A percentile compares a stretch with the other conserved stretches of the same genome.
phyloP scores from a whole-genome alignment of 2,329 filamentous ascomycete species.

The Fusarium sp. region DNA sequence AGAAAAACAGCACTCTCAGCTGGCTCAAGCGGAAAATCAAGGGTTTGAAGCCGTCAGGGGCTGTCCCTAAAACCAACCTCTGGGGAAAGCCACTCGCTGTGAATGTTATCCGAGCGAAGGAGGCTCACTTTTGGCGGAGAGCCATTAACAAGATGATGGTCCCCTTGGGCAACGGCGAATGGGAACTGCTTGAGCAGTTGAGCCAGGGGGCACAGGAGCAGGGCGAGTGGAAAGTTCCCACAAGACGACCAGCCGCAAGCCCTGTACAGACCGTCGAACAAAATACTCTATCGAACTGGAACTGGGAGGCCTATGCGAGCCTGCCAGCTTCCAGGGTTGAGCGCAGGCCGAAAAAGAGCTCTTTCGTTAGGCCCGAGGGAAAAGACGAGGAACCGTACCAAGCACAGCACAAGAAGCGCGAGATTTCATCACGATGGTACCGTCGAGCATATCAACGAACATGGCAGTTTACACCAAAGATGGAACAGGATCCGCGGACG shows the following conservation, averaged over 20 bases:
- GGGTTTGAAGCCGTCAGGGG: slow-evolving; percentile 48
- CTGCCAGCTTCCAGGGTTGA: slow-evolving; percentile 55
- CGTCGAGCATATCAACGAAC: slow-evolving; percentile 60
- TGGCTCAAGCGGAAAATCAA: slow-evolving; percentile 46
- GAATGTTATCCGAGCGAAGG: slow-evolving; percentile 55
- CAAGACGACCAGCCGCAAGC: slow-evolving; percentile 41
- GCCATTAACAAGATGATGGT: slow-evolving; percentile 61
- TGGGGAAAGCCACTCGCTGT: slow-evolving; percentile 61
- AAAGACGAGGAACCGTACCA: slow-evolving; percentile 54
- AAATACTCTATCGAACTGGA: slow-evolving; percentile 42
- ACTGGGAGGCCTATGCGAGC: slow-evolving; percentile 58
- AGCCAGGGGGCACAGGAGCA: slow-evolving; percentile 54
- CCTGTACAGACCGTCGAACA: neutral
- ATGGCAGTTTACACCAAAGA: slow-evolving; percentile 59
- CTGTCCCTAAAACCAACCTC: slow-evolving; percentile 57
- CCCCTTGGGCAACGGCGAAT: slow-evolving; percentile 66
- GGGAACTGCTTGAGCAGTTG: slow-evolving; percentile 64
- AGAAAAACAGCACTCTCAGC: slow-evolving; percentile 37
- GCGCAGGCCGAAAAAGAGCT: slow-evolving; percentile 43
- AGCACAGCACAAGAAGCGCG: slow-evolving; percentile 46
- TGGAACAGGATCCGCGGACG: slow-evolving; percentile 50
- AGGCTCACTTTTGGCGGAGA: slow-evolving; percentile 60
- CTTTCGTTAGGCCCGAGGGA: slow-evolving; percentile 33
- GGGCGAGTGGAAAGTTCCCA: slow-evolving; percentile 53
- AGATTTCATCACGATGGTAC: slow-evolving; percentile 56